These are phyloP conservation scores for Trichophyton verrucosum DNA, from an alignment of 2,329 filamentous ascomycete genomes.

Conservation along the genomic window DNA sequence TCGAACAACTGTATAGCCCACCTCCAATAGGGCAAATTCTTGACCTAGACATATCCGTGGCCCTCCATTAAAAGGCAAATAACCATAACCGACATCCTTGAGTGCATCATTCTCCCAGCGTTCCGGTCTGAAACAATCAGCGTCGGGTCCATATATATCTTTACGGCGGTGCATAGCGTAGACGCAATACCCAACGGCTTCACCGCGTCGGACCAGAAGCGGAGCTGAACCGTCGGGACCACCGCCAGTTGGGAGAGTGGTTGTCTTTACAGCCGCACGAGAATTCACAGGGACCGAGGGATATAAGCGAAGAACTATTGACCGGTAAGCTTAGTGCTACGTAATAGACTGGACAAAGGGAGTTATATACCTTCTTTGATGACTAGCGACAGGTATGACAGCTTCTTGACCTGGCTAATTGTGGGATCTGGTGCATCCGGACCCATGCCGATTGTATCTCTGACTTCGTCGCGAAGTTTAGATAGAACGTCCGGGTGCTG, in stretches of 20 bases:
- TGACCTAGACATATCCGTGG: slow-evolving; percentile 44
- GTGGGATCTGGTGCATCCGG: slow-evolving; percentile 11
- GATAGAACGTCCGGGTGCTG: slow-evolving; percentile 14
- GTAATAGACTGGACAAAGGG: not conserved
- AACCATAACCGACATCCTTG: slow-evolving; percentile 29
- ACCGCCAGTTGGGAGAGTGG: slow-evolving; percentile 41
- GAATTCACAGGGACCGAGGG: slow-evolving; percentile 37
- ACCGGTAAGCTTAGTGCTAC: slow-evolving; percentile 7
- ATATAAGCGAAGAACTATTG: slow-evolving; percentile 38
- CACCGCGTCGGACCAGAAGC: slow-evolving; percentile 54
- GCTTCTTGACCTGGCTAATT: slow-evolving; percentile 13
- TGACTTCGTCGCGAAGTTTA: slow-evolving; percentile 15
- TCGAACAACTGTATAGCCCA: slow-evolving; percentile 29
- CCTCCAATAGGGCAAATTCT: slow-evolving; percentile 47
- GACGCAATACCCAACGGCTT: slow-evolving; percentile 53
- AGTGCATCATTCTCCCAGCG: slow-evolving; percentile 47
- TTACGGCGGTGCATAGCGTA: slow-evolving; percentile 60
- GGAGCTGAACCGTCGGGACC: slow-evolving; percentile 49
- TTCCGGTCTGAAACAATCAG: slow-evolving; percentile 38
- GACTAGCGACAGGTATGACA: slow-evolving; percentile 28
- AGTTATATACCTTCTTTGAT: slow-evolving; percentile 32
- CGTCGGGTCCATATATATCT: slow-evolving; percentile 44
- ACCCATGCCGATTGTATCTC: slow-evolving; percentile 9
- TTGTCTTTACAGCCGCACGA: slow-evolving; percentile 29
- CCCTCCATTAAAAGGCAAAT: slow-evolving; percentile 42